Conservation (phyloP, 495 filamentous ascomycete genomes). For the Evansstolkia leycettana region DNA sequence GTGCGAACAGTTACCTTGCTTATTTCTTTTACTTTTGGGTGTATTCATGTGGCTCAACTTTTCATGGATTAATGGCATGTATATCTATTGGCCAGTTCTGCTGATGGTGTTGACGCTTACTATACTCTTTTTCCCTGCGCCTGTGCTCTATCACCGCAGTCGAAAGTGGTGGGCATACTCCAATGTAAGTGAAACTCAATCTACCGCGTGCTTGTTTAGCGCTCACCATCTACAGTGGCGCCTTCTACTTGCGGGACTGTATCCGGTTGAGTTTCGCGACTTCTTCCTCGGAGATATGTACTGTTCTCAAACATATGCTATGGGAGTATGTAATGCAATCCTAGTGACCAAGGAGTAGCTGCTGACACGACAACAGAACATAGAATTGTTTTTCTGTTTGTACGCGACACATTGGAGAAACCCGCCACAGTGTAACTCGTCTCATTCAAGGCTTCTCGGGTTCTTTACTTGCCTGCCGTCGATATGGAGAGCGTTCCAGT, state of each 20-base stretch:
- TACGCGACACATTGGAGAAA: constrained; percentile 65
- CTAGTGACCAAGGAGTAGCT: not conserved
- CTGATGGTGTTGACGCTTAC: constrained; percentile 52
- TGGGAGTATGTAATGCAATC: constrained; percentile 54
- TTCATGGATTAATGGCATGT: constrained; percentile 53
- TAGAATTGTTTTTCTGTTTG: constrained; percentile 89
- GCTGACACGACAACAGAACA: constrained; percentile 46
- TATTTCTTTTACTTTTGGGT: constrained; percentile 67
- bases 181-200: constrained; percentile 45
- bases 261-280: constrained; percentile 91
- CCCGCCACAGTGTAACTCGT: constrained; percentile 70
- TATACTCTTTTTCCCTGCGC: constrained; percentile 64
- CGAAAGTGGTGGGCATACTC: constrained; percentile 77
- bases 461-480: constrained; percentile 78
- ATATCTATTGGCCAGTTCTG: constrained; percentile 80
- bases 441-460: constrained; percentile 69
- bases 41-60: constrained; percentile 84
- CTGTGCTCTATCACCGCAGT: constrained; percentile 60
- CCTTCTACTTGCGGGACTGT: constrained; percentile 70
- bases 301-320: constrained; percentile 83
- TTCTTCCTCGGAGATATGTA: constrained; percentile 98
- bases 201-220: not conserved
- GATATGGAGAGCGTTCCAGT: constrained; percentile 83
- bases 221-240: constrained; percentile 51
- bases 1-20: constrained; percentile 47